Evolutionary conservation across 768 basidiomycete species (phyloP).

Genomic region (Amanita phalloides): DNA sequence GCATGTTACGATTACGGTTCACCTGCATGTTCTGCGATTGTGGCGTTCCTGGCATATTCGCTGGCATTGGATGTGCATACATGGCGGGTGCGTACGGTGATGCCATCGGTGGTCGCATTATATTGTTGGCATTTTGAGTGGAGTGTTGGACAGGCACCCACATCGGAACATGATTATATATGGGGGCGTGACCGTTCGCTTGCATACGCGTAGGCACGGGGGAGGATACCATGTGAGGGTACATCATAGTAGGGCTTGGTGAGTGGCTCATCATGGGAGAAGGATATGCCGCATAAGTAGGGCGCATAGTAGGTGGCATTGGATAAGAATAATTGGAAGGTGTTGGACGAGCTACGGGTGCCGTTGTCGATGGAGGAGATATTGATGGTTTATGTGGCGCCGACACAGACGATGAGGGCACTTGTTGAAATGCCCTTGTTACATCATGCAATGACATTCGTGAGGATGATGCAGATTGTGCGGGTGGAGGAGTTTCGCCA

Average conservation of each 20-base stretch:
- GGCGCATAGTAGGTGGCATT: slow-evolving; percentile 39
- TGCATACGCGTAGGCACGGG: slow-evolving; percentile 53
- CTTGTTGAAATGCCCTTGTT: slow-evolving; percentile 80
- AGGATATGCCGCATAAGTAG: slow-evolving; percentile 47
- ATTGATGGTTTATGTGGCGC: slow-evolving; percentile 37
- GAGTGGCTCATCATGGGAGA: slow-evolving; percentile 69
- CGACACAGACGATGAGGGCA: slow-evolving; percentile 50
- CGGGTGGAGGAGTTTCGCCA: slow-evolving; percentile 68
- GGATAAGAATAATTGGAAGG: slow-evolving; percentile 26
- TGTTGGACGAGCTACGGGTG: slow-evolving; percentile 33
- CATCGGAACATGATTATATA: slow-evolving; percentile 51
- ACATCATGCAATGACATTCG: slow-evolving; percentile 78
- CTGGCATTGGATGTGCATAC: slow-evolving; percentile 28
- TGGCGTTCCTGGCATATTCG: slow-evolving; percentile 28
- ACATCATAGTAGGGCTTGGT: slow-evolving; percentile 58
- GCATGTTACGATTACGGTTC: slow-evolving; percentile 40
- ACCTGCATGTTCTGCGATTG: slow-evolving; percentile 27
- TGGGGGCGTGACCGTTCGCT: slow-evolving; percentile 45
- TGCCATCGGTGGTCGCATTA: slow-evolving; percentile 45
- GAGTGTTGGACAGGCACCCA: slow-evolving; percentile 50
- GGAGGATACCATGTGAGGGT: slow-evolving; percentile 49
- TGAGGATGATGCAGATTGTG: slow-evolving; percentile 44
- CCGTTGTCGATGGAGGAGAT: slow-evolving; percentile 37
- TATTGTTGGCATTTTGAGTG: slow-evolving; percentile 34
- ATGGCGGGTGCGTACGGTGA: slow-evolving; percentile 54